These are phyloP conservation scores for Aspergillus bertholletiae DNA, from an alignment of 495 filamentous ascomycete species.

Conservation along the genomic window DNA sequence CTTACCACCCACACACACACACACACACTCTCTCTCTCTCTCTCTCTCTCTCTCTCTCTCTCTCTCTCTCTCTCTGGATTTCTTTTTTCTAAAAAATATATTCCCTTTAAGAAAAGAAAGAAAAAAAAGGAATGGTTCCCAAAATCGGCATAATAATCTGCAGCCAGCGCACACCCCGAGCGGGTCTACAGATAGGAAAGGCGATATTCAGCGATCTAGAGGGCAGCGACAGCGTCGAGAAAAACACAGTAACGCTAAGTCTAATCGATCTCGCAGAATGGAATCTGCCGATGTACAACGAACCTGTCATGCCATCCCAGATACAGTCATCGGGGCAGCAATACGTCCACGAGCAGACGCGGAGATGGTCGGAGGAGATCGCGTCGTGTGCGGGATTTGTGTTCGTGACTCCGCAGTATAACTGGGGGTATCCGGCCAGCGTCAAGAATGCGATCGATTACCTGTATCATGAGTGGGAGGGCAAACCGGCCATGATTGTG, in stretches of 20 bases:
- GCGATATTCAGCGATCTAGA: constrained; percentile 5
- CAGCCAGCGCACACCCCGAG: constrained; percentile 13
- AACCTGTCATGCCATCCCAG: constrained; percentile 45
- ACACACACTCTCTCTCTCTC: too few species aligned
- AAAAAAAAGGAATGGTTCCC: neutral
- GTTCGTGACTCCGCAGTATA: constrained; percentile 55
- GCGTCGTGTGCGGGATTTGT: constrained; percentile 48
- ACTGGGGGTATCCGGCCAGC: constrained; percentile 51
- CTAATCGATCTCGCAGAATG: constrained; percentile 48
- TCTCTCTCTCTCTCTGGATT: too few species aligned
- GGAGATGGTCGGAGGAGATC: constrained; percentile 49
- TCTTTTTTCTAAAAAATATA: too few species aligned
- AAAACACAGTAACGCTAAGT: neutral
- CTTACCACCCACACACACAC: too few species aligned
- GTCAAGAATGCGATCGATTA: constrained; percentile 65
- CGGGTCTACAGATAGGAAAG: constrained; percentile 6
- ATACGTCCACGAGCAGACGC: constrained; percentile 45
- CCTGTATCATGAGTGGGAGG: constrained; percentile 56
- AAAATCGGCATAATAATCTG: constrained; percentile 10
- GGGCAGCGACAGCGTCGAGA: neutral
- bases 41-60: too few species aligned
- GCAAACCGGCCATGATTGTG: constrained; percentile 54
- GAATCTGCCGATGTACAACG: constrained; percentile 56
- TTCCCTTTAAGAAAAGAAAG: too few species aligned
- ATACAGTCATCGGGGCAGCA: constrained; percentile 37